Evolutionary conservation across 1,284 basidiomycete species (phyloP).

Genomic region (Malassezia restricta): DNA sequence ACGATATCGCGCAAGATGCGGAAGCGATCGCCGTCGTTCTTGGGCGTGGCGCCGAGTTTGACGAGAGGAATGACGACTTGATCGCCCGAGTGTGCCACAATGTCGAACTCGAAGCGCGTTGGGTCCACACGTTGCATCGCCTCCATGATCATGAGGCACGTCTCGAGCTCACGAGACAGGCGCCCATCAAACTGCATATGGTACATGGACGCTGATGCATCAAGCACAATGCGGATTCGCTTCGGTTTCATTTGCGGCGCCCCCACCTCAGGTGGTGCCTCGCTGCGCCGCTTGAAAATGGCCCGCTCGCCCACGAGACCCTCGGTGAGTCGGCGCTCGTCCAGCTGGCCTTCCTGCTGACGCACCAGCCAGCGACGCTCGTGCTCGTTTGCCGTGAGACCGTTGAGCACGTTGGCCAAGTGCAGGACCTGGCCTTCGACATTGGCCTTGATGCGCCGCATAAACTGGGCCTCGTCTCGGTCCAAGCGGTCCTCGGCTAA

Average conservation of each 20-base stretch:
- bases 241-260: constrained; percentile 47
- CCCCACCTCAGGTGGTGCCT: constrained; percentile 40
- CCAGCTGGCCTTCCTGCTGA: constrained; percentile 47
- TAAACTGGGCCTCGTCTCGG: constrained; percentile 36
- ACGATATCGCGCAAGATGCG: constrained; percentile 34
- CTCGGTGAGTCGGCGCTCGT: constrained; percentile 44
- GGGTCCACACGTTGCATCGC: constrained; percentile 34
- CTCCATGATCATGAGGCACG: constrained; percentile 45
- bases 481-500: constrained; percentile 42
- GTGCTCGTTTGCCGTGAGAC: constrained; percentile 45
- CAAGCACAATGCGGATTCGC: constrained; percentile 46
- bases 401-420: constrained; percentile 36
- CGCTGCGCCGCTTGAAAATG: constrained; percentile 43
- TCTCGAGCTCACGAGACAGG: constrained; percentile 37
- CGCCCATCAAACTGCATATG: constrained; percentile 43
- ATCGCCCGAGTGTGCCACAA: constrained; percentile 46
- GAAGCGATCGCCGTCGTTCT: constrained; percentile 36
- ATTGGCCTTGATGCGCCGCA: constrained; percentile 37
- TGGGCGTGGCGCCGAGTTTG: constrained; percentile 24
- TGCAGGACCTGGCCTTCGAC: constrained; percentile 34
- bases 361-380: constrained; percentile 46
- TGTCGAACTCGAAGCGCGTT: constrained; percentile 40
- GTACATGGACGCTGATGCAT: constrained; percentile 43
- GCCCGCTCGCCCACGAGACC: constrained; percentile 46
- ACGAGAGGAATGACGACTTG: constrained; percentile 40